These are phyloP conservation scores for Mycena alexandri DNA, from an alignment of 768 basidiomycete species.

Conservation along the genomic window DNA sequence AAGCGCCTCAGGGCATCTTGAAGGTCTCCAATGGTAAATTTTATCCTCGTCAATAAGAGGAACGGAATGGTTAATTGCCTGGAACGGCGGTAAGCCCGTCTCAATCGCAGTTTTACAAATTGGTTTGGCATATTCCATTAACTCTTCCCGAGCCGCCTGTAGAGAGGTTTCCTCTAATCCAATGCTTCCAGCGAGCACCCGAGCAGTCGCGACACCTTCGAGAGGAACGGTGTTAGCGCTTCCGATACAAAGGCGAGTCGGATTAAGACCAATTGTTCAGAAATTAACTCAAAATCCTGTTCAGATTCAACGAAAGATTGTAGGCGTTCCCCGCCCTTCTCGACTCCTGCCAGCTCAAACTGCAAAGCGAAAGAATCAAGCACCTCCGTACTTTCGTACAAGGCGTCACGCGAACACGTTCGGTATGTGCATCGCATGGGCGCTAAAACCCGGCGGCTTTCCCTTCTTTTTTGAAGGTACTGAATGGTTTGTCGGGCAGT, in stretches of 20 bases:
- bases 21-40: conserved; percentile 41
- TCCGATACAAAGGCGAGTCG: conserved; percentile 30
- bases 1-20: conserved; percentile 39
- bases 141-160: background rate
- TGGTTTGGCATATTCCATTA: conserved; percentile 23
- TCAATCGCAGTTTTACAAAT: conserved; percentile 40
- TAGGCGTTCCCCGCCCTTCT: conserved; percentile 3
- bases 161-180: background rate
- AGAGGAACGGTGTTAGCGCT: conserved; percentile 26
- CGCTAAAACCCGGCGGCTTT: background rate
- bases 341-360: background rate
- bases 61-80: conserved; percentile 43
- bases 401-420: background rate
- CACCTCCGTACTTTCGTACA: background rate
- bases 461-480: conserved; percentile 2
- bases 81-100: conserved; percentile 42
- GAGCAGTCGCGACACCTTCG: conserved; percentile 15
- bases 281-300: no score
- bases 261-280: conserved; percentile 33
- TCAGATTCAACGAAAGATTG: background rate
- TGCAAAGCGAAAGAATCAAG: background rate
- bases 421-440: background rate
- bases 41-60: conserved; percentile 42
- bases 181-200: background rate
- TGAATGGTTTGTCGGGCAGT: background rate